Base-by-base conservation (phyloP, 805 yeast genomes). In the Metschnikowia corniflorae region DNA sequence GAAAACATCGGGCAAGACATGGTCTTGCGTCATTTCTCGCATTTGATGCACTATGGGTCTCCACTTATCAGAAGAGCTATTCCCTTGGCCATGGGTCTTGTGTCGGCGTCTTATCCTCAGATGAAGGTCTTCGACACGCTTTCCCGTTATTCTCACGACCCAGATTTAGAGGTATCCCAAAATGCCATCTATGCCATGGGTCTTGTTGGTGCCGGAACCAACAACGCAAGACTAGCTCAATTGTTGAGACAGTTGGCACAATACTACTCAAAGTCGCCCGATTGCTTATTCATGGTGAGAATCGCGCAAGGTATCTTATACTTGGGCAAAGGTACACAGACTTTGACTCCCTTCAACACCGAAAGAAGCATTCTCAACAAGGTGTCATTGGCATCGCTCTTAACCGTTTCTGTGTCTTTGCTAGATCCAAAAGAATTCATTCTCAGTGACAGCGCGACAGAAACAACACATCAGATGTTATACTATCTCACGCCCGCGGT, bases 181-280 rank as follows among this genome's bases (percentile, higher is more conserved):
- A 93, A 89, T 58, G 88, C 98, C 15, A 88, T 93, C 46, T 91
- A 86, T 54, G 81, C 96, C 29, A 89, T 93, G 97, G 99, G 99
- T 37, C 68, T 93, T 45, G 95, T 91, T 51, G 98, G 98, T 58
- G 93, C 97, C 15, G 99, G 99, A 65, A 93, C 98, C 19, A 91
- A 93, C 65, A 93, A 93, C 59, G 98, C 99, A 6, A 83, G 99
- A 68, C 73, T 93, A 47, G 97, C 97, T 3, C 98, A 93, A 68
- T 73, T 93, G 46, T 74, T 93, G 55, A 79, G 98, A 62, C 97
- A 93, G 63, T 74, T 93, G 51, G 97, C 98, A 1, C 80, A 86
- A 37, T 93, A 93, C 61, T 94, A 93, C 60, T 76, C 85, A 35
- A 85, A 89, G 55, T 94, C 91, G 39, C 81, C 93, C 37, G 94